Percentiles rank a stretch among this genome's conserved stretches.
Evolutionary conservation across 2,329 filamentous ascomycete genomes (phyloP).

Genomic region (Ramularia collo-cygni): DNA sequence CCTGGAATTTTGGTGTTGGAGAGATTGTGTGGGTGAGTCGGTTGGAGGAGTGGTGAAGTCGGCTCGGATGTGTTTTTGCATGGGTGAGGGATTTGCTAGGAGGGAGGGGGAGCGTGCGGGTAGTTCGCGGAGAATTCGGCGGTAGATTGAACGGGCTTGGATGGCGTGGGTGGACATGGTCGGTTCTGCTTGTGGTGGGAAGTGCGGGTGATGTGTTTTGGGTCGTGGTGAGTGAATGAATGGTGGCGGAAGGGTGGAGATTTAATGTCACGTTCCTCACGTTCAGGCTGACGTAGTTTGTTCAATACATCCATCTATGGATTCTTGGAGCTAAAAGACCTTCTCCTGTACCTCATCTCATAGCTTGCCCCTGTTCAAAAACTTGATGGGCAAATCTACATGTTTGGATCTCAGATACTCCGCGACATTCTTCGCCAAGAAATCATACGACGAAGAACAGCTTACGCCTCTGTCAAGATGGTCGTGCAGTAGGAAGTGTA

Average conservation of each 20-base stretch:
- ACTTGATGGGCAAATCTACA: slow-evolving; percentile 27
- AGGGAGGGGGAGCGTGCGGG: slow-evolving; percentile 57
- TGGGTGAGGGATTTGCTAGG: slow-evolving; percentile 53
- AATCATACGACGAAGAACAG: slow-evolving; percentile 27
- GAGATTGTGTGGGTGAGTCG: slow-evolving; percentile 32
- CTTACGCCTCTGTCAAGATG: slow-evolving; percentile 30
- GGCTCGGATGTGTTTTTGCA: slow-evolving; percentile 63
- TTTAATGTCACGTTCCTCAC: no score
- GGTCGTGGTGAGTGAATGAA: no score
- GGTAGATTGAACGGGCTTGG: slow-evolving; percentile 70
- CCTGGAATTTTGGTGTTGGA: slow-evolving; percentile 21
- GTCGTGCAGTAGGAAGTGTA: slow-evolving; percentile 31
- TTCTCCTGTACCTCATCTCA: slow-evolving; percentile 8
- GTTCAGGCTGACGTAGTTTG: no score
- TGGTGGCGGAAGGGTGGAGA: no score
- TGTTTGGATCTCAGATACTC: slow-evolving; percentile 26
- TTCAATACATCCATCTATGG: no score
- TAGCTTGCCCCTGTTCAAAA: slow-evolving; percentile 26
- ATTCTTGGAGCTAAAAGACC: no score
- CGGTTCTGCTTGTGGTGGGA: no score
- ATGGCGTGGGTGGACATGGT: slow-evolving; percentile 36
- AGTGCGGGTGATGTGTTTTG: no score
- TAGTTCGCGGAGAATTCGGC: slow-evolving; percentile 80
- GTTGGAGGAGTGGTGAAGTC: slow-evolving; percentile 47
- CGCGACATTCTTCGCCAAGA: slow-evolving; percentile 30